Evolutionary conservation across 441 rosid species (phyloP).

Genomic region (Aquilaria agallochum): DNA sequence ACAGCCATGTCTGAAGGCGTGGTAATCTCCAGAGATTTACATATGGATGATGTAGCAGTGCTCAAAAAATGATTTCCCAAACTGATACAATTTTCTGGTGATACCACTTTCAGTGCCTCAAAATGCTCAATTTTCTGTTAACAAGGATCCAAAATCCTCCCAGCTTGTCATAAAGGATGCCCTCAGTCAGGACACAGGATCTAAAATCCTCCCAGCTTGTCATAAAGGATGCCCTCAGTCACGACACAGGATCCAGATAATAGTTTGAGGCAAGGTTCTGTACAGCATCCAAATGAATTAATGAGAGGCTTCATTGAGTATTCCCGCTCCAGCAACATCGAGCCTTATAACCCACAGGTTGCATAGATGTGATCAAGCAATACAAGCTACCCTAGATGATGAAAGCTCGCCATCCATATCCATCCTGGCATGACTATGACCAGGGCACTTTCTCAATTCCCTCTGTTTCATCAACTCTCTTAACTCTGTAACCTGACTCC

Average conservation of each 20-base stretch:
- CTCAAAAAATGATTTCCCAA: no score
- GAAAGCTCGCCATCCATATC: constrained; percentile 21
- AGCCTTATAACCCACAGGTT: not conserved
- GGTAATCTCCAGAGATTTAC: no score
- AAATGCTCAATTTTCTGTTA: no score
- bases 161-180: no score
- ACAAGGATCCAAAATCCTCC: no score
- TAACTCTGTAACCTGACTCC: constrained; percentile 60
- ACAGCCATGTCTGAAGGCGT: no score
- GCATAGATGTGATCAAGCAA: constrained; percentile 19
- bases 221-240: not conserved
- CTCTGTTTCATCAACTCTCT: constrained; percentile 65
- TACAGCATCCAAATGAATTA: not conserved
- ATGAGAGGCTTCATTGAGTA: not conserved
- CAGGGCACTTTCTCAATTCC: constrained; percentile 55
- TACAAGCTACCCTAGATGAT: constrained; percentile 21
- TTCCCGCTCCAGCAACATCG: not conserved
- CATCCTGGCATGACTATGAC: constrained; percentile 47
- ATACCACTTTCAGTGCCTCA: no score
- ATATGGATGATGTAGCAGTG: no score
- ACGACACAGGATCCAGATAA: not conserved
- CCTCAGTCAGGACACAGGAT: no score
- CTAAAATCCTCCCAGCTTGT: no score
- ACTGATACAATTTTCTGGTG: no score
- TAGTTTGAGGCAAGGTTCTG: not conserved